Evolutionary conservation across 768 basidiomycete genomes (phyloP).

Genomic region (Gymnopilus junonius): DNA sequence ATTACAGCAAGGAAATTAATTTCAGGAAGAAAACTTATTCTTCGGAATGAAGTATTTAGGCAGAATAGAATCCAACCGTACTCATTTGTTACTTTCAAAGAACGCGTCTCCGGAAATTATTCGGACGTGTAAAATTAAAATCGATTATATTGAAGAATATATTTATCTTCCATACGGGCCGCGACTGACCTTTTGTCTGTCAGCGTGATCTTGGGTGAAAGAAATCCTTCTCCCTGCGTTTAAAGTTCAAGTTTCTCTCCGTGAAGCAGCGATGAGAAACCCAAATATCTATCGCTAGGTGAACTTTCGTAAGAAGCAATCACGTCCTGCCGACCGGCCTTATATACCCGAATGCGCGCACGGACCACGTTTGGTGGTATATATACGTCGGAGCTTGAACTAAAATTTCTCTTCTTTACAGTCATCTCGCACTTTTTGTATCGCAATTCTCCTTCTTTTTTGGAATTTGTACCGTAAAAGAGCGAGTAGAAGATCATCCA

Average conservation of each 20-base stretch:
- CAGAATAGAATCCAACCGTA: too few species aligned
- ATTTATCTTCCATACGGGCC: conserved; percentile 71
- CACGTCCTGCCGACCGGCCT: conserved; percentile 1
- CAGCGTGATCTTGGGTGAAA: conserved; percentile 75
- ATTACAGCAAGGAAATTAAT: too few species aligned
- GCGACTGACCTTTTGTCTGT: conserved; percentile 46
- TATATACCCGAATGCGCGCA: conserved; percentile 30
- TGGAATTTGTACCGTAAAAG: conserved; percentile 26
- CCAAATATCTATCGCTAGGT: conserved; percentile 80
- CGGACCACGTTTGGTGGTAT: conserved; percentile 30
- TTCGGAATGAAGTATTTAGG: too few species aligned
- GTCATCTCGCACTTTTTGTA: conserved; percentile 34
- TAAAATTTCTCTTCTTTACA: conserved; percentile 30
- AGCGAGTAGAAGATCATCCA: conserved; percentile 52
- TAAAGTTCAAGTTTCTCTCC: conserved; percentile 58
- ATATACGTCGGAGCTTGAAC: conserved; percentile 25
- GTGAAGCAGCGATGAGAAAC: conserved; percentile 42
- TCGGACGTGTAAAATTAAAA: too few species aligned
- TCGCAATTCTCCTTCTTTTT: conserved; percentile 22
- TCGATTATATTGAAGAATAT: not conserved
- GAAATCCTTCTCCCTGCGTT: conserved; percentile 59
- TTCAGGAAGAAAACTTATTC: too few species aligned
- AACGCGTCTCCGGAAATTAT: too few species aligned
- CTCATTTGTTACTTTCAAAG: too few species aligned
- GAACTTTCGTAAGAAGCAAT: conserved; percentile 62